These are phyloP conservation scores for Candida khao-thaluensis DNA, from an alignment of 805 yeast genomes.

Conservation along the genomic window DNA sequence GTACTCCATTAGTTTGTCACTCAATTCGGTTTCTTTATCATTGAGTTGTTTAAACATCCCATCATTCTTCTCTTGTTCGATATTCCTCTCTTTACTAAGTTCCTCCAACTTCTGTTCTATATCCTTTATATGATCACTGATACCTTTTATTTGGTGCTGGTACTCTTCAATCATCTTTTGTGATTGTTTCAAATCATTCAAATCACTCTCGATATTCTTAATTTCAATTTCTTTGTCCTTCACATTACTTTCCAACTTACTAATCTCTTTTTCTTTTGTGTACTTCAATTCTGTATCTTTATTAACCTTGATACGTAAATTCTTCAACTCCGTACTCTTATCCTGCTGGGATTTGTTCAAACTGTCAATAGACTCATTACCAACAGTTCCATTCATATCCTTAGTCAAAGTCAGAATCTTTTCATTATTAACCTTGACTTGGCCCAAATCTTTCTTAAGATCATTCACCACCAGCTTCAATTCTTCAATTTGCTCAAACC, in stretches of 20 bases:
- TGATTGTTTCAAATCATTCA: conserved; percentile 37
- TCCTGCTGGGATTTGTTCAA: conserved; percentile 45
- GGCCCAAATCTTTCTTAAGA: conserved; percentile 29
- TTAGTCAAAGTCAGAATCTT: conserved; percentile 20
- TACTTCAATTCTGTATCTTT: conserved; percentile 45
- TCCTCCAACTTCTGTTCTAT: conserved; percentile 12
- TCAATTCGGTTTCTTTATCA: background rate
- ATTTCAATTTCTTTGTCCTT: conserved; percentile 55
- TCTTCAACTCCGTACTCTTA: conserved; percentile 39
- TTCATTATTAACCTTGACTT: conserved; percentile 33
- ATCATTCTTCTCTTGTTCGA: conserved; percentile 10
- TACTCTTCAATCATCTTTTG: conserved; percentile 10
- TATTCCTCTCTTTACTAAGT: conserved; percentile 11
- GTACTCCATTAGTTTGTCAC: background rate
- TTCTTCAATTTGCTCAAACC: conserved; percentile 7
- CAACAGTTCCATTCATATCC: conserved; percentile 32
- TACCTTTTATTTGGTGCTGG: conserved; percentile 28
- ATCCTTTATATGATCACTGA: conserved; percentile 22
- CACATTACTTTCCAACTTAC: conserved; percentile 46
- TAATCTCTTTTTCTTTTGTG: conserved; percentile 40
- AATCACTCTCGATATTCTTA: conserved; percentile 51
- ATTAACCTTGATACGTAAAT: conserved; percentile 31
- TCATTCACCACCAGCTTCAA: conserved; percentile 12
- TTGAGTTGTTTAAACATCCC: conserved; percentile 12
- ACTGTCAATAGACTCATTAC: conserved; percentile 40